Percentiles rank a stretch among this genome's conserved stretches.
Conservation (phyloP, 2,329 filamentous ascomycete species). For the Penicillium sp. region DNA sequence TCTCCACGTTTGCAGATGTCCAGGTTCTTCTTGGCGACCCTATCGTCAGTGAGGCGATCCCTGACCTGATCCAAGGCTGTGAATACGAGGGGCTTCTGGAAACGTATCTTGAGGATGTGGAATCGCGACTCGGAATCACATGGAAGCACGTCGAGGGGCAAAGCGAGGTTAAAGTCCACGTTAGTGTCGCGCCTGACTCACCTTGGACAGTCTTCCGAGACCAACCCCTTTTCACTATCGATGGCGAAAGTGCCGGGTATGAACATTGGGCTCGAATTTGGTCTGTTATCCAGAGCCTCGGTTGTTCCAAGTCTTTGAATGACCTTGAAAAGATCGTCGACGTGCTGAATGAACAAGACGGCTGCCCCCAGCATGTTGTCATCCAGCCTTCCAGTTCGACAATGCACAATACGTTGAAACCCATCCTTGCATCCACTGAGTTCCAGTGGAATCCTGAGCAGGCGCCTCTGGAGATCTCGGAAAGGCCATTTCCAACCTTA, state of each 20-base stretch:
- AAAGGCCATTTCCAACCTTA: constrained; percentile 7
- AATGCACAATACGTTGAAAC: background rate
- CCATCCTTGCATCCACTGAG: constrained; percentile 10
- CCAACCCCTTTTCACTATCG: constrained; percentile 20
- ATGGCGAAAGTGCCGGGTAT: constrained; percentile 21
- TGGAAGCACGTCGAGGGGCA: constrained; percentile 16
- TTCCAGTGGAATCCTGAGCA: constrained; percentile 31
- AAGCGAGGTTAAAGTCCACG: constrained; percentile 13
- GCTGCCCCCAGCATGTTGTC: constrained; percentile 11
- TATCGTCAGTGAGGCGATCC: constrained; percentile 16
- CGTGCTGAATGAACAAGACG: constrained; percentile 32
- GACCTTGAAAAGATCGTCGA: constrained; percentile 25
- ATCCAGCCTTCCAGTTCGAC: background rate
- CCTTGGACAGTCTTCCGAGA: constrained; percentile 14
- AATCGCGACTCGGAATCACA: constrained; percentile 26
- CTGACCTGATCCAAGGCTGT: constrained; percentile 18
- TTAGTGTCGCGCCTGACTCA: constrained; percentile 11
- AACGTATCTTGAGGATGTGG: constrained; percentile 22
- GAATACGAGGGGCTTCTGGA: constrained; percentile 23
- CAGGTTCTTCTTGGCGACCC: constrained; percentile 18
- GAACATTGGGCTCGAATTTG: constrained; percentile 21
- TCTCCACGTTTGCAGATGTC: constrained; percentile 19
- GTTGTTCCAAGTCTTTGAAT: constrained; percentile 26
- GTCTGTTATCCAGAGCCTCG: constrained; percentile 22
- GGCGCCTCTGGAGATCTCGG: constrained; percentile 29